A percentile compares a stretch with the other conserved stretches of the same genome.
Conservation (phyloP, 2,329 filamentous ascomycete species). For the Alternaria conjuncta region DNA sequence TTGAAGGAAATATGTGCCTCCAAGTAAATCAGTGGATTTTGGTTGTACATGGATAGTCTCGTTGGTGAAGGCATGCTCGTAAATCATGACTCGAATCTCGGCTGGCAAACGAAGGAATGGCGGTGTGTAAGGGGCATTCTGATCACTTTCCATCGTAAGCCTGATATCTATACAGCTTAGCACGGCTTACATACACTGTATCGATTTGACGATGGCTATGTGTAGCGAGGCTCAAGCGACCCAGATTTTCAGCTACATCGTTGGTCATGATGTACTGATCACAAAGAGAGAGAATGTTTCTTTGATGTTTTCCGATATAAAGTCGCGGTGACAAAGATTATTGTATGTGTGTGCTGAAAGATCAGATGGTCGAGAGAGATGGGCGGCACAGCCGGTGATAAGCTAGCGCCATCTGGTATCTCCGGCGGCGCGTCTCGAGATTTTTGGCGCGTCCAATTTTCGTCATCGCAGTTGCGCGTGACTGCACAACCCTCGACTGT, state of each 20-base stretch:
- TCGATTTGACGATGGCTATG: background rate
- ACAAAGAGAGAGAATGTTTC: background rate
- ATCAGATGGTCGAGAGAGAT: background rate
- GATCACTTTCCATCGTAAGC: background rate
- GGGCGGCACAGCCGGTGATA: conserved; percentile 7
- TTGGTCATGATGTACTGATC: background rate
- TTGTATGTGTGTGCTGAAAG: background rate
- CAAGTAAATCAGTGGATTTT: conserved; percentile 1
- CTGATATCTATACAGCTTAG: too few relatives aligned
- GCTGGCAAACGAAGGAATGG: conserved; percentile 1
- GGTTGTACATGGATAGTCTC: conserved; percentile 2
- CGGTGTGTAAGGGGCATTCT: background rate
- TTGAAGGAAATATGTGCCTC: background rate
- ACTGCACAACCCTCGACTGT: background rate
- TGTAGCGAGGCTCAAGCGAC: background rate
- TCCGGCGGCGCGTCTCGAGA: conserved; percentile 9
- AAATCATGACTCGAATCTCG: conserved; percentile 11
- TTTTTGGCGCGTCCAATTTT: conserved; percentile 16
- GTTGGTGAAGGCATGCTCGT: conserved; percentile 7
- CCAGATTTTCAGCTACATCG: background rate
- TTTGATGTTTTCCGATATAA: background rate
- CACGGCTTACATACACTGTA: background rate
- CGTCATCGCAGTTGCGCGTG: background rate
- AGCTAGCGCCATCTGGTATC: conserved; percentile 1
- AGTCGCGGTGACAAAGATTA: background rate